Evolutionary conservation across 140 eudicot genomes (phyloP).

Genomic region (Senecio squalidus): DNA sequence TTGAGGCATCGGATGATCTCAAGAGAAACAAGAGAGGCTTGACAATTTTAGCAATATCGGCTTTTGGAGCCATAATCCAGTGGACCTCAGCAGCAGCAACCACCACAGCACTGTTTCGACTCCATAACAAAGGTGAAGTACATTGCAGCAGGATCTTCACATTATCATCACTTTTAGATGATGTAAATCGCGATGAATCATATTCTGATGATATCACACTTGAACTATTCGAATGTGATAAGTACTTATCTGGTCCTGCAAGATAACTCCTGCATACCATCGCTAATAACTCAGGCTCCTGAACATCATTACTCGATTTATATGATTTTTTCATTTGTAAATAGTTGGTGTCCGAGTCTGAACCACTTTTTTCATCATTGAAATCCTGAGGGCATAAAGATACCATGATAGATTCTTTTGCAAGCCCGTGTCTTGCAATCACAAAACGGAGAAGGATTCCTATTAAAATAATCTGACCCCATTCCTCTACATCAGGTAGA

Average conservation of each 20-base stretch:
- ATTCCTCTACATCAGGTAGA: slow-evolving; percentile 95
- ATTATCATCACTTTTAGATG: slow-evolving; percentile 64
- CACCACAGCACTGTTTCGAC: slow-evolving; percentile 94
- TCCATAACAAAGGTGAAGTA: slow-evolving; percentile 92
- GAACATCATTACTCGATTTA: slow-evolving; percentile 18
- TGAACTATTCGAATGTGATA: slow-evolving; percentile 40
- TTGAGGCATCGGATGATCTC: slow-evolving; percentile 85
- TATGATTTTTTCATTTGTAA: slow-evolving; percentile 20
- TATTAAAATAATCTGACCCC: slow-evolving; percentile 86
- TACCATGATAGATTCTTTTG: slow-evolving; percentile 72
- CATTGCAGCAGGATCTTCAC: slow-evolving; percentile 83
- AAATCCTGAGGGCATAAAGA: slow-evolving; percentile 32
- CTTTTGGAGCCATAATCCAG: slow-evolving; percentile 97
- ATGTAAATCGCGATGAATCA: slow-evolving; percentile 47
- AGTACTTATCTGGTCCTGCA: slow-evolving; percentile 80
- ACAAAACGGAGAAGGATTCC: slow-evolving; percentile 78
- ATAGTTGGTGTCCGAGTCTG: slow-evolving; percentile 34
- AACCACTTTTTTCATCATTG: slow-evolving; percentile 34
- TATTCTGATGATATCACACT: slow-evolving; percentile 24
- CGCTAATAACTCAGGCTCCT: slow-evolving; percentile 42
- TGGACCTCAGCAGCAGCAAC: slow-evolving; percentile 97
- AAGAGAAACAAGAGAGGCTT: slow-evolving; percentile 84
- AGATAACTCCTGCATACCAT: slow-evolving; percentile 71
- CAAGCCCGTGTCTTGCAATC: slow-evolving; percentile 85
- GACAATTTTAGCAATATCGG: slow-evolving; percentile 66